A percentile compares a stretch with the other conserved stretches of the same genome.
phyloP scores from a whole-genome alignment of 2,329 filamentous ascomycete genomes.

The Ceratocystis albifundus region DNA sequence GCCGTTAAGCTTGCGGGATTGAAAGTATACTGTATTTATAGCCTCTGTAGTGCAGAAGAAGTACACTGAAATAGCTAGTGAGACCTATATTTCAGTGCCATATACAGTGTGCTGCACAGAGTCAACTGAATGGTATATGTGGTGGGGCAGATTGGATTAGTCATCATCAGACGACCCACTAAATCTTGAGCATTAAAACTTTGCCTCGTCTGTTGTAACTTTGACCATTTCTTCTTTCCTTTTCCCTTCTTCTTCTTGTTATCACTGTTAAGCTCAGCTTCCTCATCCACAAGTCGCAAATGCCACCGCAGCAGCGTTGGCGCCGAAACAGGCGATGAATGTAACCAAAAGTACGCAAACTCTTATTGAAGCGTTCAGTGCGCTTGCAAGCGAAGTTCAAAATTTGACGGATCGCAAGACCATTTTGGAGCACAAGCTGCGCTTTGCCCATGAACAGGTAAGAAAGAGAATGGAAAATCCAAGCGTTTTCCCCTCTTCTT shows the following conservation, averaged over 20 bases:
- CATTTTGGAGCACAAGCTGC: slow-evolving; percentile 54
- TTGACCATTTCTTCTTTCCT: slow-evolving; percentile 23
- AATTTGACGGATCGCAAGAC: slow-evolving; percentile 51
- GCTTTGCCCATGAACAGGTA: slow-evolving; percentile 57
- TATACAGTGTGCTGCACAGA: not conserved
- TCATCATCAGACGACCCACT: slow-evolving; percentile 19
- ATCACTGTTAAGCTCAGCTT: slow-evolving; percentile 4
- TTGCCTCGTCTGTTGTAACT: not conserved
- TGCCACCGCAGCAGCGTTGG: slow-evolving; percentile 23
- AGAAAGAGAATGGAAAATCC: slow-evolving; percentile 30
- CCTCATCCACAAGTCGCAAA: slow-evolving; percentile 10
- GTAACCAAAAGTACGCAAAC: slow-evolving; percentile 36
- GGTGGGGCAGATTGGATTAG: slow-evolving; percentile 9
- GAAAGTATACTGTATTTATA: not conserved
- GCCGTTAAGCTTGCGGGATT: not conserved
- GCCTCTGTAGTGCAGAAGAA: too few species aligned
- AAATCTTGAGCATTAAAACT: slow-evolving; percentile 21
- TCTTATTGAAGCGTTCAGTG: slow-evolving; percentile 52
- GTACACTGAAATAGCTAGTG: not conserved
- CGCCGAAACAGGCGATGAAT: slow-evolving; percentile 23
- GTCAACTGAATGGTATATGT: not conserved
- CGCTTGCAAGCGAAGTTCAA: slow-evolving; percentile 54
- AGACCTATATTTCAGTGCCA: not conserved
- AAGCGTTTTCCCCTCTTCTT: not conserved
- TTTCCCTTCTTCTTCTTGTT: slow-evolving; percentile 22